Conservation (phyloP, 2,329 filamentous ascomycete genomes). For the Teratosphaeria nubilosa region DNA sequence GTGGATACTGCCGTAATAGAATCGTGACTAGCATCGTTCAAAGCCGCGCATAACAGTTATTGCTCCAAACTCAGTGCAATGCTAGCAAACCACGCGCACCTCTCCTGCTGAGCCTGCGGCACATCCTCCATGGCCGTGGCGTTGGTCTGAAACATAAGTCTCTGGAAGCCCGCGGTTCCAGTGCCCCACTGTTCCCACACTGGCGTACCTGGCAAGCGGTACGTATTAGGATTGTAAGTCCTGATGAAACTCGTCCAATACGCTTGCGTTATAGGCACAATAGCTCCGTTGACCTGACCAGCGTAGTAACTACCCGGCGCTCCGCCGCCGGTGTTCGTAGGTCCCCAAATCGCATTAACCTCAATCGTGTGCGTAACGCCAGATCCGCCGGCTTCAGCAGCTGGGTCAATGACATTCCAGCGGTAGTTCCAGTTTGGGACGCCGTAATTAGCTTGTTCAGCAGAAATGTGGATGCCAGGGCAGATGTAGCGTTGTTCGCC, state of each 20-base stretch:
- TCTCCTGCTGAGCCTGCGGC: slow-evolving; percentile 26
- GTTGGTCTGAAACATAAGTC: slow-evolving; percentile 30
- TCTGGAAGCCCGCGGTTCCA: slow-evolving; percentile 16
- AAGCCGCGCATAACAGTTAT: slow-evolving; percentile 16
- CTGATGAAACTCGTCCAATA: slow-evolving; percentile 70
- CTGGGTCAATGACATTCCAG: slow-evolving; percentile 55
- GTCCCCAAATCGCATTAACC: slow-evolving; percentile 56
- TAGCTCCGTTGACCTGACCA: slow-evolving; percentile 43
- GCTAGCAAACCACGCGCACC: slow-evolving; percentile 40
- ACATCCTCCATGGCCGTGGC: slow-evolving; percentile 32
- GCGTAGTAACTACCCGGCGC: slow-evolving; percentile 47
- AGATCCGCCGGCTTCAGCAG: slow-evolving; percentile 41
- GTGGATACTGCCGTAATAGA: background rate
- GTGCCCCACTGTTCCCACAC: slow-evolving; percentile 41
- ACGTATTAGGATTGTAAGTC: slow-evolving; percentile 54
- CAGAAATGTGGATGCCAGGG: slow-evolving; percentile 47
- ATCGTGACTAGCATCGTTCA: background rate
- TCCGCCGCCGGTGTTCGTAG: slow-evolving; percentile 40
- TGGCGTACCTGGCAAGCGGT: slow-evolving; percentile 37
- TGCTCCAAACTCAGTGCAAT: slow-evolving; percentile 42
- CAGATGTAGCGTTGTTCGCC: slow-evolving; percentile 59
- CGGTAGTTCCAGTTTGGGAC: slow-evolving; percentile 55
- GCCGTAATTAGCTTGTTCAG: slow-evolving; percentile 29
- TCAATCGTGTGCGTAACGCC: slow-evolving; percentile 62
- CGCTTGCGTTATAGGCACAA: slow-evolving; percentile 52